Conservation (phyloP, 257 asterid genomes). For the Capsicum chinense region DNA sequence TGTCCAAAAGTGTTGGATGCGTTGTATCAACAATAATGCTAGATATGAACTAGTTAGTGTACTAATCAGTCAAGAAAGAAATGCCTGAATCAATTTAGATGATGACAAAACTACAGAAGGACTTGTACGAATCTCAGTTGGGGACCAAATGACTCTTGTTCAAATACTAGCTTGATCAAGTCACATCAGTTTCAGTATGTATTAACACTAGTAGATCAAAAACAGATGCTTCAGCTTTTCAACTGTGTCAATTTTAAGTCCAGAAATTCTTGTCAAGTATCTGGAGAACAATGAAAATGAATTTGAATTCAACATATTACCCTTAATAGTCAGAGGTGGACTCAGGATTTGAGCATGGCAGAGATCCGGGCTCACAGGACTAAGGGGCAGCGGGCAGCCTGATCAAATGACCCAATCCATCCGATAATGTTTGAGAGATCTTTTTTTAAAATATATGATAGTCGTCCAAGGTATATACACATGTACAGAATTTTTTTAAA, state of each 20-base stretch:
- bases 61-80: background rate
- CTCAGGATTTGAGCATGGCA: no score
- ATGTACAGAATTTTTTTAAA: no score
- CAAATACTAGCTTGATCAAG: background rate
- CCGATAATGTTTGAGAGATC: no score
- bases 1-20: slow-evolving; percentile 32
- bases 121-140: background rate
- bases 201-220: background rate
- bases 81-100: background rate
- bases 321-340: background rate
- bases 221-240: background rate
- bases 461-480: no score
- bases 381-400: no score
- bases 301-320: background rate
- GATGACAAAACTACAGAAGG: slow-evolving; percentile 25
- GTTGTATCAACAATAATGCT: background rate
- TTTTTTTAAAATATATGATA: no score
- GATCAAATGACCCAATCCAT: no score
- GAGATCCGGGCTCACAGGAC: no score
- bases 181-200: background rate
- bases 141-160: slow-evolving; percentile 27
- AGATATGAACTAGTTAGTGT: background rate
- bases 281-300: background rate
- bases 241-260: background rate
- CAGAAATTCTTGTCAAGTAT: background rate